These are phyloP conservation scores for Hypoxylon crocopeplum DNA, from an alignment of 495 filamentous ascomycete species.

Conservation along the genomic window DNA sequence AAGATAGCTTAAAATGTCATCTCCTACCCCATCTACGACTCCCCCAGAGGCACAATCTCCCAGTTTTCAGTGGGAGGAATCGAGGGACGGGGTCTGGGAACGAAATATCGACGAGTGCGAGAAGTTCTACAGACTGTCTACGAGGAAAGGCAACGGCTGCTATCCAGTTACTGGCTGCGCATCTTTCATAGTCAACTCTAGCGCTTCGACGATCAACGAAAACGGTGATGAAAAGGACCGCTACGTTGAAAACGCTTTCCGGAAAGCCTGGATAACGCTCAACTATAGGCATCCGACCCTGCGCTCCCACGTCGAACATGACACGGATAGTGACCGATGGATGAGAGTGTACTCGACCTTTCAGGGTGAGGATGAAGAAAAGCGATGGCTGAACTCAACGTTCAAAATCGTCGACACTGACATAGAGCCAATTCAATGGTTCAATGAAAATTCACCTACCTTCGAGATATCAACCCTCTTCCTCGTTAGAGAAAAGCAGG, in stretches of 20 bases:
- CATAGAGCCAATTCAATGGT: slow-evolving; percentile 46
- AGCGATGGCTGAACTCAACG: slow-evolving; percentile 47
- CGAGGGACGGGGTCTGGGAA: slow-evolving; percentile 42
- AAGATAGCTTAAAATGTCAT: no score
- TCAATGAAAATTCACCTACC: slow-evolving; percentile 50
- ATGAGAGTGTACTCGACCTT: slow-evolving; percentile 50
- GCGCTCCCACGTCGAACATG: slow-evolving; percentile 45
- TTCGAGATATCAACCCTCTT: slow-evolving; percentile 48
- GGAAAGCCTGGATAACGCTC: slow-evolving; percentile 50
- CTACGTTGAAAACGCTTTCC: slow-evolving; percentile 41
- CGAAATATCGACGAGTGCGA: slow-evolving; percentile 56
- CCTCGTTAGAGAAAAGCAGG: slow-evolving; percentile 34
- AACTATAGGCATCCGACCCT: slow-evolving; percentile 54
- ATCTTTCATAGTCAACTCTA: slow-evolving; percentile 50
- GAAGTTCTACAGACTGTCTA: slow-evolving; percentile 48
- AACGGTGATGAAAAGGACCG: neutral
- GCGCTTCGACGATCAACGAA: slow-evolving; percentile 27
- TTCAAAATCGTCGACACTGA: slow-evolving; percentile 43
- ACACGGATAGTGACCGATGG: slow-evolving; percentile 35
- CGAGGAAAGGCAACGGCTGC: slow-evolving; percentile 27
- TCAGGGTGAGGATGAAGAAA: slow-evolving; percentile 10
- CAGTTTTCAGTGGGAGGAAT: slow-evolving; percentile 36
- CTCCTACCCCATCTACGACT: neutral
- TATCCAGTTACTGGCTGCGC: slow-evolving; percentile 48
- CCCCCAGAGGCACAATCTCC: neutral